A percentile compares a stretch with the other conserved stretches of the same genome.
Evolutionary conservation across 2,329 filamentous ascomycete genomes (phyloP).

Genomic region (Apiospora saccharicola): DNA sequence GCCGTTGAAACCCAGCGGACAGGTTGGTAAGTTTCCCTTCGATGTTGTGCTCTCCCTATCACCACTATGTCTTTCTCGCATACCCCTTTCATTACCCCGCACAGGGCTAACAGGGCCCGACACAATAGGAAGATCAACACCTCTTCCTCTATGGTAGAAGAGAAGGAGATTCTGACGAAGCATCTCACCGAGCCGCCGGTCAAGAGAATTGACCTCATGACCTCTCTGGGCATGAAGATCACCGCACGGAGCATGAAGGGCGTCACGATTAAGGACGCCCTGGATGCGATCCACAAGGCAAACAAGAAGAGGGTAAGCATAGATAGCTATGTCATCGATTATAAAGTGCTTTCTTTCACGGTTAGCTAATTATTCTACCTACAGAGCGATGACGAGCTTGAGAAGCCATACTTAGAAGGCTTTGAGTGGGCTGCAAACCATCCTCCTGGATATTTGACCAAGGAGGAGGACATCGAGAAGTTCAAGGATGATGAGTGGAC

Average conservation of each 20-base stretch:
- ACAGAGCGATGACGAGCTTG: constrained; percentile 79
- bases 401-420: constrained; percentile 84
- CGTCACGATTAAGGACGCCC: constrained; percentile 95
- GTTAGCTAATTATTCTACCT: background rate
- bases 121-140: constrained; percentile 89
- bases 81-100: constrained; percentile 23
- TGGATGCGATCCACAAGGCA: constrained; percentile 94
- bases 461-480: constrained; percentile 33
- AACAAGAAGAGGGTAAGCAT: constrained; percentile 90
- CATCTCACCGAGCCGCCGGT: constrained; percentile 80
- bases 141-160: constrained; percentile 78
- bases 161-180: constrained; percentile 84
- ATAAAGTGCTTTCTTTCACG: background rate
- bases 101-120: constrained; percentile 20
- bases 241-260: constrained; percentile 91
- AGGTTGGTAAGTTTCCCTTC: constrained; percentile 72
- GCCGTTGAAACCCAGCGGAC: constrained; percentile 85
- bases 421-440: constrained; percentile 78
- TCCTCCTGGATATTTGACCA: constrained; percentile 30
- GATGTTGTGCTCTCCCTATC: constrained; percentile 3
- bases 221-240: constrained; percentile 86
- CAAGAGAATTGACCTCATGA: constrained; percentile 94
- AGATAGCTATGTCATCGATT: constrained; percentile 25
- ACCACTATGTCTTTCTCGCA: constrained; percentile 21
- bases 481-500: constrained; percentile 91